A percentile compares a stretch with the other conserved stretches of the same genome.
phyloP scores from a whole-genome alignment of 2,329 filamentous ascomycete species.

The Trichoderma breve region DNA sequence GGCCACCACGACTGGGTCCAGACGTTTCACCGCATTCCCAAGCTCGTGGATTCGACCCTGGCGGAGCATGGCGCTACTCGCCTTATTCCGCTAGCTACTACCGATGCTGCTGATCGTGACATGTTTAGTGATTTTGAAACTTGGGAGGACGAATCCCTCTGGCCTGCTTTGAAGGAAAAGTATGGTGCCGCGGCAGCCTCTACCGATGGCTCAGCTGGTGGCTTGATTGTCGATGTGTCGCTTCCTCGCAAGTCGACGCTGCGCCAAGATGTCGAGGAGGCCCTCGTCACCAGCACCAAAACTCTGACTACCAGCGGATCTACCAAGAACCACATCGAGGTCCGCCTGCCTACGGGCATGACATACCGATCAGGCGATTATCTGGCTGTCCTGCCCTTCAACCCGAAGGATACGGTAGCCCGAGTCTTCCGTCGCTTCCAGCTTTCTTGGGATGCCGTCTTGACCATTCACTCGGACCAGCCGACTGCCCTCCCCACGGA shows the following conservation, averaged over 20 bases:
- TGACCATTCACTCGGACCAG: constrained; percentile 56
- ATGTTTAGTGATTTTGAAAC: constrained; percentile 66
- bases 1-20: constrained; percentile 57
- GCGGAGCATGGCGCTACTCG: constrained; percentile 35
- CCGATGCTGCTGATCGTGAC: constrained; percentile 61
- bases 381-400: constrained; percentile 69
- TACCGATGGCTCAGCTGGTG: constrained; percentile 21
- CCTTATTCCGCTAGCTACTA: constrained; percentile 48
- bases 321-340: constrained; percentile 63
- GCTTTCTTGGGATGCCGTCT: constrained; percentile 65
- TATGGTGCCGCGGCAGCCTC: constrained; percentile 37
- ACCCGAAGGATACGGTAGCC: constrained; percentile 59
- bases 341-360: constrained; percentile 64
- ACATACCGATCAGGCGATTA: constrained; percentile 74
- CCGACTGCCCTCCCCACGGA: constrained; percentile 55
- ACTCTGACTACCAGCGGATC: constrained; percentile 51
- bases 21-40: constrained; percentile 69
- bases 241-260: constrained; percentile 56
- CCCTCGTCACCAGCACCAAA: constrained; percentile 53
- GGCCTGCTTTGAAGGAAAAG: constrained; percentile 49
- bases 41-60: constrained; percentile 55
- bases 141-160: constrained; percentile 61
- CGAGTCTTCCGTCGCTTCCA: constrained; percentile 64
- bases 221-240: constrained; percentile 48
- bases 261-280: constrained; percentile 62